These are phyloP conservation scores for Coniosporium tulheliwenetii DNA, from an alignment of 2,329 filamentous ascomycete species.

Conservation along the genomic window DNA sequence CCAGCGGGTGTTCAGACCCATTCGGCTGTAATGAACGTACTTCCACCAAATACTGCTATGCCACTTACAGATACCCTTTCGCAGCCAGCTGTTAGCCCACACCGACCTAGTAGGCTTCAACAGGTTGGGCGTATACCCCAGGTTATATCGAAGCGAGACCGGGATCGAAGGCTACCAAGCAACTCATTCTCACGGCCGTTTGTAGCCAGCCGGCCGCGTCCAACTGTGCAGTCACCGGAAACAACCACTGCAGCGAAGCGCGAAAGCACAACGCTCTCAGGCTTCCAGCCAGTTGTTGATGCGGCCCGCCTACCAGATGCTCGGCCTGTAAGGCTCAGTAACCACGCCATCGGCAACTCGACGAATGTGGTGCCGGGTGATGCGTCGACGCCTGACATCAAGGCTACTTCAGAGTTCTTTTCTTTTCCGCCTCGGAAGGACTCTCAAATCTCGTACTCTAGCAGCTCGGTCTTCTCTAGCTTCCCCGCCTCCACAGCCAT, in stretches of 20 bases:
- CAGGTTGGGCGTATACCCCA: conserved; percentile 78
- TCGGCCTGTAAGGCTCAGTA: no score
- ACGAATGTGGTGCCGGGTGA: no score
- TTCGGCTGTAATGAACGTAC: no score
- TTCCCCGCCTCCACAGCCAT: conserved; percentile 31
- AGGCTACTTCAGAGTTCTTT: conserved; percentile 44
- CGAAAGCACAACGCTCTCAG: no score
- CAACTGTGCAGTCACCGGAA: conserved; percentile 11
- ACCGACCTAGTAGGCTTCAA: conserved; percentile 34
- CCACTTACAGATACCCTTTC: no score
- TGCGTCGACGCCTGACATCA: no score
- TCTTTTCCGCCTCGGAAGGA: conserved; percentile 57
- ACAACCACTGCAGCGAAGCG: conserved; percentile 3
- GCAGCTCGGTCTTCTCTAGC: conserved; percentile 30
- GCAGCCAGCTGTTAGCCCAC: no score
- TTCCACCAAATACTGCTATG: no score
- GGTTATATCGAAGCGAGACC: conserved; percentile 51
- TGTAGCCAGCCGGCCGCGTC: conserved; percentile 26
- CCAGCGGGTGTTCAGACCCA: no score
- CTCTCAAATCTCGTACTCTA: conserved; percentile 51
- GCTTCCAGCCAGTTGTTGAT: no score
- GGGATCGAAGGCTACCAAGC: conserved; percentile 50
- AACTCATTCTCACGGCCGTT: conserved; percentile 83
- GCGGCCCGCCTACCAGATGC: no score
- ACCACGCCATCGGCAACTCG: no score